Percentiles rank a stretch among this genome's conserved stretches.
Conservation (phyloP, 345 rosid species). For the Chamaenerion angustifolium region DNA sequence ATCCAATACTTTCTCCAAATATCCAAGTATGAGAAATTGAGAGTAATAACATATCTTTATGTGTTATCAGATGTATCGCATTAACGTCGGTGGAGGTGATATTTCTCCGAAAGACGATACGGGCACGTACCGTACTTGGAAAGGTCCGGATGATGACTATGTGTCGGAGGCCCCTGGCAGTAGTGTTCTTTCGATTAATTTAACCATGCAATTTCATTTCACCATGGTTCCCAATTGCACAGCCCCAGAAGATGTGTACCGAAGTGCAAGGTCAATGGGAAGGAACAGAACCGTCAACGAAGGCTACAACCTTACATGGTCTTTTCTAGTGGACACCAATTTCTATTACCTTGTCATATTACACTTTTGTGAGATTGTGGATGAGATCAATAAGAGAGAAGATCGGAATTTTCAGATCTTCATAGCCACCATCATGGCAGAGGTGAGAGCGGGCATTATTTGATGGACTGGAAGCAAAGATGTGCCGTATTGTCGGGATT, state of each 20-base stretch:
- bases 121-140: conserved; percentile 26
- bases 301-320: conserved; percentile 24
- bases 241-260: conserved; percentile 22
- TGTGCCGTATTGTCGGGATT: conserved; percentile 19
- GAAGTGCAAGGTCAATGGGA: conserved; percentile 22
- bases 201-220: conserved; percentile 1
- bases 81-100: conserved; percentile 19
- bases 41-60: neutral
- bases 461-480: conserved; percentile 9
- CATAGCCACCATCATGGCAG: conserved; percentile 15
- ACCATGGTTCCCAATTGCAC: conserved; percentile 5
- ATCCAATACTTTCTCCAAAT: too few species aligned
- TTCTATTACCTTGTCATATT: conserved; percentile 26
- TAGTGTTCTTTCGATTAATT: conserved; percentile 2
- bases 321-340: conserved; percentile 18
- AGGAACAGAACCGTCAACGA: neutral
- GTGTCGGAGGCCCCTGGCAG: neutral
- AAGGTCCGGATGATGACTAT: conserved; percentile 3
- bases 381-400: neutral
- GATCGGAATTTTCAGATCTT: conserved; percentile 15
- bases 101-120: conserved; percentile 15
- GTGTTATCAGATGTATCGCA: conserved; percentile 10
- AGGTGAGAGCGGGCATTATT: conserved; percentile 11
- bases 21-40: too few species aligned
- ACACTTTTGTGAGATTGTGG: conserved; percentile 28